Conservation (phyloP, 768 basidiomycete species). For the Termitomyces titanicus region DNA sequence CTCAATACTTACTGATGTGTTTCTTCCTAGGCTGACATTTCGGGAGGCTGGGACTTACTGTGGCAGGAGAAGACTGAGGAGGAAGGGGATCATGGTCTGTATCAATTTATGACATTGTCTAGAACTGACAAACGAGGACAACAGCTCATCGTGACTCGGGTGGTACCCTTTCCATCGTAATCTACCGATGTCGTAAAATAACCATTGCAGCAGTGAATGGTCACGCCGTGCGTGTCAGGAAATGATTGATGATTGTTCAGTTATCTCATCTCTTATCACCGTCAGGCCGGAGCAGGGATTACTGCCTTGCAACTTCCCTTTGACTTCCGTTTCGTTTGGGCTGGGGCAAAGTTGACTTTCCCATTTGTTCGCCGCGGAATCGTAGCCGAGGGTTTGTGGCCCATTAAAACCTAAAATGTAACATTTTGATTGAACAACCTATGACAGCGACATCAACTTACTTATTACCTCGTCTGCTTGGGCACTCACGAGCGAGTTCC, state of each 20-base stretch:
- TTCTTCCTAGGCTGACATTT: slow-evolving; percentile 42
- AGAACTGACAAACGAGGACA: not conserved
- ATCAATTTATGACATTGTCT: not conserved
- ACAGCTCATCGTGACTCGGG: slow-evolving; percentile 48
- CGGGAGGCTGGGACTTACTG: slow-evolving; percentile 41
- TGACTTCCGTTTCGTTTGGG: slow-evolving; percentile 46
- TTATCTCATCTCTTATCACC: not conserved
- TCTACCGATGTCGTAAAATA: slow-evolving; percentile 53
- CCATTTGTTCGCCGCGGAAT: slow-evolving; percentile 45
- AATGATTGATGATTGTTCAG: not conserved
- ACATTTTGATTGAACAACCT: not conserved
- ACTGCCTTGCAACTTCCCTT: slow-evolving; percentile 43
- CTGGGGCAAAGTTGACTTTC: slow-evolving; percentile 38
- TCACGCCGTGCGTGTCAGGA: slow-evolving; percentile 32
- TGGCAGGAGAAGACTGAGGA: slow-evolving; percentile 37
- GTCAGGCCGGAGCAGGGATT: slow-evolving; percentile 39
- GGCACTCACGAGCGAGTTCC: slow-evolving; percentile 46
- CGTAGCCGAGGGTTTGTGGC: slow-evolving; percentile 38
- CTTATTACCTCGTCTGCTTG: slow-evolving; percentile 52
- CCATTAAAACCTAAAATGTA: not conserved
- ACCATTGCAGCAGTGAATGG: slow-evolving; percentile 50
- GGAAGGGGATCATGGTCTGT: slow-evolving; percentile 45
- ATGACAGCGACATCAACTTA: slow-evolving; percentile 36
- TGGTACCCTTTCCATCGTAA: slow-evolving; percentile 41
- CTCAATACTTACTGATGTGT: not conserved